Evolutionary conservation across 257 asterid genomes (phyloP).

Genomic region (Primulina huaijiensis): DNA sequence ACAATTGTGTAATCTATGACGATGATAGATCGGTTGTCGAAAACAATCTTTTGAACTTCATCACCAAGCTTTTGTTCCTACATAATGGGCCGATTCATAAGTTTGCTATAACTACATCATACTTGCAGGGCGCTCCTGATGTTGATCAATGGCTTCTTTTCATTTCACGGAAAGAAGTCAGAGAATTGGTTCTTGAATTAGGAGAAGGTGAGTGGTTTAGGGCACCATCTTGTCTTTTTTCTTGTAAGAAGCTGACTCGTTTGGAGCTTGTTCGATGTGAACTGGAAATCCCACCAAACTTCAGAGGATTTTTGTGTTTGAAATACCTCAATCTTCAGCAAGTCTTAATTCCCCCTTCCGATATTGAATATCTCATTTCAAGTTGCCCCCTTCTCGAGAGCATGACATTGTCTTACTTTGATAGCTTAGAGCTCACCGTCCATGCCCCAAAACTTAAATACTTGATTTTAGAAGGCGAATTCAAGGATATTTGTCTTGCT

Average conservation of each 20-base stretch:
- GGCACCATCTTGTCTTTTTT: conserved; percentile 71
- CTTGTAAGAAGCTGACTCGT: conserved; percentile 51
- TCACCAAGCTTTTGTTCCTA: conserved; percentile 60
- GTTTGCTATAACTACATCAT: conserved; percentile 52
- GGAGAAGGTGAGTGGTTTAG: conserved; percentile 79
- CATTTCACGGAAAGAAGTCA: conserved; percentile 66
- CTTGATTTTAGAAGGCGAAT: conserved; percentile 85
- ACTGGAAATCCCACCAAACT: conserved; percentile 57
- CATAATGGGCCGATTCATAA: conserved; percentile 88
- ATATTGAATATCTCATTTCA: conserved; percentile 69
- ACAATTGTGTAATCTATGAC: conserved; percentile 38
- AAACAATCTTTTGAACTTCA: conserved; percentile 47
- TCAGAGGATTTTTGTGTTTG: conserved; percentile 65
- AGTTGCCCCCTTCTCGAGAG: conserved; percentile 84
- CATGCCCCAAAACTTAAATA: conserved; percentile 78
- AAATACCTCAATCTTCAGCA: conserved; percentile 71
- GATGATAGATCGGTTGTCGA: conserved; percentile 39
- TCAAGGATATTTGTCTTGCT: conserved; percentile 69
- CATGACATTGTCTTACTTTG: conserved; percentile 62
- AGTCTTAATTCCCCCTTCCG: conserved; percentile 57
- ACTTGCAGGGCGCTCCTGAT: conserved; percentile 47
- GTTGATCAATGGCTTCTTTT: conserved; percentile 89
- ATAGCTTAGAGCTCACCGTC: conserved; percentile 63
- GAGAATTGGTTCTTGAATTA: conserved; percentile 68
- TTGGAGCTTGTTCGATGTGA: conserved; percentile 81